Conservation (phyloP, 345 rosid species). For the Lumnitzera littorea region DNA sequence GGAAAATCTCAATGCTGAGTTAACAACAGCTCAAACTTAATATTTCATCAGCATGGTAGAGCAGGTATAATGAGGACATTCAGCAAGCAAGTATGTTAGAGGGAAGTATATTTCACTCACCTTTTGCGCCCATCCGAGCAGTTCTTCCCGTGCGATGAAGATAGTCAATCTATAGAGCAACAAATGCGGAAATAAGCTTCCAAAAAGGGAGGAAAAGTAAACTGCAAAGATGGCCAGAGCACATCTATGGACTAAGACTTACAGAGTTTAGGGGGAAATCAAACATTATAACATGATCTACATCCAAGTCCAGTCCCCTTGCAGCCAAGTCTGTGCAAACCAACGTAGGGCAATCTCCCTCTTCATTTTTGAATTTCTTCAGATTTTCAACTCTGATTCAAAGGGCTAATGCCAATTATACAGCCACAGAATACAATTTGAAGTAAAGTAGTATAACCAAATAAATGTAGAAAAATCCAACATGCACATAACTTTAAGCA, state of each 20-base stretch:
- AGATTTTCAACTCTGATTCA: slow-evolving; percentile 72
- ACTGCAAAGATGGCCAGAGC: not conserved
- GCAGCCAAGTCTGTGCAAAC: slow-evolving; percentile 98
- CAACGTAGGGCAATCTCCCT: slow-evolving; percentile 86
- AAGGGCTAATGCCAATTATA: slow-evolving; percentile 2
- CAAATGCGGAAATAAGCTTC: slow-evolving; percentile 4
- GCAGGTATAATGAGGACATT: too few relatives aligned
- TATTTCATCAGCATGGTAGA: too few relatives aligned
- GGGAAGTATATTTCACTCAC: slow-evolving; percentile 22
- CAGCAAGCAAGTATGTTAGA: not conserved
- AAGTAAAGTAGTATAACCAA: not conserved
- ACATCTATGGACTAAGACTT: slow-evolving; percentile 17
- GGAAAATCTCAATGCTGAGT: too few relatives aligned
- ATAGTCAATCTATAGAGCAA: slow-evolving; percentile 67
- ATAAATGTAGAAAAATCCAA: too few relatives aligned
- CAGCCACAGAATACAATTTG: not conserved
- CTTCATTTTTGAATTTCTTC: slow-evolving; percentile 78
- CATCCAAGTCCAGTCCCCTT: slow-evolving; percentile 82
- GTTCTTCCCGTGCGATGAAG: slow-evolving; percentile 97
- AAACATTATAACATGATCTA: slow-evolving; percentile 91
- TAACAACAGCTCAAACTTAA: too few relatives aligned
- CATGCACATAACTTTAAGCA: too few relatives aligned
- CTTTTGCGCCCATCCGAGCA: slow-evolving; percentile 99
- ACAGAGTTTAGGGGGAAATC: slow-evolving; percentile 92
- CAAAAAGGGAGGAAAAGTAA: not conserved